Percentiles rank a stretch among this genome's conserved stretches.
Evolutionary conservation across 225 moss, liverwort and hornwort genomes (phyloP).

Genomic region (Pseudisothecium myosuroides): DNA sequence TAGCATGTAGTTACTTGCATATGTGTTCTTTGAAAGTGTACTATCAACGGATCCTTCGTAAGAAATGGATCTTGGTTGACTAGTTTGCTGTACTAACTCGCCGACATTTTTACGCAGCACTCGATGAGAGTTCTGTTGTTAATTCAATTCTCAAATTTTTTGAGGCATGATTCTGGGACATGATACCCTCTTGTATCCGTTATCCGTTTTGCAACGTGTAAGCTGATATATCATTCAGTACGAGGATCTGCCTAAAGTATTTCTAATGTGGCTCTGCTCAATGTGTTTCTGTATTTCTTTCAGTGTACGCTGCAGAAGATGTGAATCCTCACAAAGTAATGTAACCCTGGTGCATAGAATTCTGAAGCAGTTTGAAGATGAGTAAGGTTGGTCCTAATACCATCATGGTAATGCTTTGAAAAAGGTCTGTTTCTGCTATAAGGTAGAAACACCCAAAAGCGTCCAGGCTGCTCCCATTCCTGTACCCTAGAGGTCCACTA

Average conservation of each 20-base stretch:
- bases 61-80: constrained; percentile 7
- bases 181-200: not conserved
- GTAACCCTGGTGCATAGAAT: not conserved
- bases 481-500: no score
- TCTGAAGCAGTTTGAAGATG: not conserved
- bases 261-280: not conserved
- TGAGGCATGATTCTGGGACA: not conserved
- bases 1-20: not conserved
- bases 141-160: constrained; percentile 13
- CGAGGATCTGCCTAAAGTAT: not conserved
- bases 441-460: no score
- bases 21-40: constrained; percentile 1
- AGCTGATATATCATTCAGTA: not conserved
- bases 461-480: no score
- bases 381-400: no score
- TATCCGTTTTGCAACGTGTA: not conserved
- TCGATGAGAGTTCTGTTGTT: constrained; percentile 4
- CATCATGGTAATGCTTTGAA: not conserved
- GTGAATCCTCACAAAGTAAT: not conserved
- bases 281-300: not conserved
- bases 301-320: not conserved
- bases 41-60: constrained; percentile 1
- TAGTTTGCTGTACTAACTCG: constrained; percentile 15
- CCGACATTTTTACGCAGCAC: constrained; percentile 26
- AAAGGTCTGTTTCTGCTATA: not conserved